Evolutionary conservation across 148 eudicot species (phyloP), one percentile per base, ranked within the genome.

Genomic region (Oxyria digyna): DNA sequence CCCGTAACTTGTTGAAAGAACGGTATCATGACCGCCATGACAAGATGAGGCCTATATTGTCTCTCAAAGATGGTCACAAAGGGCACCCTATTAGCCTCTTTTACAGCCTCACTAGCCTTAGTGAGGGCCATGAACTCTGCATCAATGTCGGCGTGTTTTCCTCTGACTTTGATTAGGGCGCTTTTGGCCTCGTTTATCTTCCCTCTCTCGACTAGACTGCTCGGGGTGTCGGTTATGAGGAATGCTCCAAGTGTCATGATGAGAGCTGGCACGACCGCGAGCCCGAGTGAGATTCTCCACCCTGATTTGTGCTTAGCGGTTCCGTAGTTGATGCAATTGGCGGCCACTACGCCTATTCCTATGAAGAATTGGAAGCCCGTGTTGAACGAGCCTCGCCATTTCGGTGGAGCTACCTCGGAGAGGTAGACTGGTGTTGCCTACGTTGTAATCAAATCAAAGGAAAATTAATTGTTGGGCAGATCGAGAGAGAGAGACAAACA

Each of bases 1-100:
- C 89, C 89, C 1, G 89, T 79, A 41, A 85, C 37, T 63, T 85
- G 89, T 38, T 85, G 89, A 57, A 79, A 85, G 10, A 76, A 63
- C 1, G 79, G 78, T 3, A 83, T 79, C 2, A 73, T 31, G 6
- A 81, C 12, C 0, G 83, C 76, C 74, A 85, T 33, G 33, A 75
- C 77, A n/a, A 83, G 71, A 43, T 81, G 89, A 14, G 89, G 85
- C 68, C 87, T 71, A 54, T 83, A 79, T 10, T 26, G 69, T 38
- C 74, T 69, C 62, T 75, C 74, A 20, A 83, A 64, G 29, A 85
- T 70, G n/a, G 70, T 72, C 55, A 20, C 37, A 24, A 73, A 83
- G 0, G 85, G 81, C 15, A 69, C 75, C 62, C 62, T 62, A 0
- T 52, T 23, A 0, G 72, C 72, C 8, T 57, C 37, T 68, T 71